Evolutionary conservation across 768 basidiomycete species (phyloP), one percentile per base, ranked within the genome.

Genomic region (Russula griseocarnosa): DNA sequence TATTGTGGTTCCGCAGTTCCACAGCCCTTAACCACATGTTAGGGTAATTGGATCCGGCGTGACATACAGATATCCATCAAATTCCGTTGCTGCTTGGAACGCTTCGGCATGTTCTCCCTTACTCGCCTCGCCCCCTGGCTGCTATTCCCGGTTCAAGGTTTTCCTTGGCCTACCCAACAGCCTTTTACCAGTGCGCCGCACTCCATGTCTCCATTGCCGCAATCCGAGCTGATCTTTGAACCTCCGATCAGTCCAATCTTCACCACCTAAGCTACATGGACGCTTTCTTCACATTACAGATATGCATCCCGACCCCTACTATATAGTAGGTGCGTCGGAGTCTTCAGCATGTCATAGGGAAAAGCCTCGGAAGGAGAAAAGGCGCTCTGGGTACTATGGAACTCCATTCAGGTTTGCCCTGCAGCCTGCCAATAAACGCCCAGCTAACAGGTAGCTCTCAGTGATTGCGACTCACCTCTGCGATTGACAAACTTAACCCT

Each of bases 241-340:
- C 44, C 44, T 22, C 57, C 40, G 53, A 61, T 57, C 28, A 55
- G 57, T 52, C 38, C 52, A 30, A 51, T 46, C 38, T n/a, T 32
- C 50, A 30, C 44, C 50, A 44, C 79, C 74, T 62, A 83, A 80
- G 71, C 77, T 89, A 22, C 82, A 83, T 61, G 88, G 88, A 11
- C 82, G 88, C 52, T 92, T 92, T 74, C 73, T 93, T 28, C 90
- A 92, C 70, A 84, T 93, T 66, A 90, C 89, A 24, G 92, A 94
- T 73, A 83, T 92, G 62, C 92, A 94, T 70, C 90, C 90, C 38
- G 91, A 92, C 74, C 83, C 84, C 24, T 76, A 81, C 73, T 93
- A 92, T 72, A 67, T 70, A 9, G 69, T 71, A 24, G 78, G 79
- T 47, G 74, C 83, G n/a, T 79, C 84, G 9, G 76, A 81, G 65